phyloP scores from a whole-genome alignment of 2,329 filamentous ascomycete genomes.

The Neurospora crassa region DNA sequence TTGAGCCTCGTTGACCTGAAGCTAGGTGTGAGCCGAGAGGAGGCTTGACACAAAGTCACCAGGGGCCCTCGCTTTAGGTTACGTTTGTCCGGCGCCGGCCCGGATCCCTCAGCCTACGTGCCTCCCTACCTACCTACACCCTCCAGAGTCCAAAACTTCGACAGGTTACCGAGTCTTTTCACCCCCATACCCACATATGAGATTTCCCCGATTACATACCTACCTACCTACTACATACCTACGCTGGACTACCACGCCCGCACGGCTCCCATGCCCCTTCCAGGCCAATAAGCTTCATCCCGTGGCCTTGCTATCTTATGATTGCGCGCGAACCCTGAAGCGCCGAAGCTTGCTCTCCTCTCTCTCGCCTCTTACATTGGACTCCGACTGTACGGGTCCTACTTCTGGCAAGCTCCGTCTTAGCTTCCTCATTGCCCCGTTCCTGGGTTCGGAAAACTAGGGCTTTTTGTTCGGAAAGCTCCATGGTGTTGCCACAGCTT shows the following conservation, averaged over 20 bases:
- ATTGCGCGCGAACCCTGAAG: constrained; percentile 7
- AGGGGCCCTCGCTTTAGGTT: constrained; percentile 1
- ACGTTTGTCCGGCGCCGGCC: constrained; percentile 3
- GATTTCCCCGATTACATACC: not conserved
- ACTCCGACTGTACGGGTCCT: constrained; percentile 5
- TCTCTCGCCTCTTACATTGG: constrained; percentile 2
- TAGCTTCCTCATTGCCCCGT: not conserved
- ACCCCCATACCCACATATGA: not conserved
- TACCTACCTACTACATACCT: not conserved
- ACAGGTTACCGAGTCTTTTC: not conserved
- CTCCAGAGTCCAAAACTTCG: not conserved
- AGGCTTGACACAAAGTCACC: constrained; percentile 6
- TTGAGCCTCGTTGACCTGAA: constrained; percentile 7
- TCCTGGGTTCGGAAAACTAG: not conserved
- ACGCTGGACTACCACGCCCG: not conserved
- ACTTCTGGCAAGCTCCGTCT: constrained; percentile 4
- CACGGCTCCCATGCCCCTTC: not conserved
- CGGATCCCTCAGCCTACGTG: not conserved
- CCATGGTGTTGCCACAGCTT: constrained; percentile 9
- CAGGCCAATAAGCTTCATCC: constrained; percentile 11
- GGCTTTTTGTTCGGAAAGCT: constrained; percentile 12
- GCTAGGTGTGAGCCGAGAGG: constrained; percentile 8
- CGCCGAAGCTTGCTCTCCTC: constrained; percentile 3
- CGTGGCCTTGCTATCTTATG: constrained; percentile 4
- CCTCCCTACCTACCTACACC: not conserved